Conservation (phyloP, 1,139 yeast genomes). For the Kodamaea plutei region DNA sequence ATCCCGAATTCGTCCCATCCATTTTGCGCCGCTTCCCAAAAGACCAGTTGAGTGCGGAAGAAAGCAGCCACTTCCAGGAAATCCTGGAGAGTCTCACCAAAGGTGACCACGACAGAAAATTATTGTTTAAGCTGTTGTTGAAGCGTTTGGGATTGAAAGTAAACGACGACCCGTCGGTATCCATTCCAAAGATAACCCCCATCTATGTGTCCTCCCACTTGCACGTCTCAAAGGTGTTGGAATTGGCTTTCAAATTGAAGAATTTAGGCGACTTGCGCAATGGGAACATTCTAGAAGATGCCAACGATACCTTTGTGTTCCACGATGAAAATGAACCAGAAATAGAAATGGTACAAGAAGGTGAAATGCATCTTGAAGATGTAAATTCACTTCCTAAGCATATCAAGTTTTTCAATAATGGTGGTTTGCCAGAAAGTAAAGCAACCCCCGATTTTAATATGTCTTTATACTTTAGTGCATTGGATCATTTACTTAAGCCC, state of each 20-base stretch:
- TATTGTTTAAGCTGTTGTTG: conserved; percentile 55
- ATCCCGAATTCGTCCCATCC: conserved; percentile 77
- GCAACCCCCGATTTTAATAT: conserved; percentile 74
- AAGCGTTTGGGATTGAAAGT: conserved; percentile 64
- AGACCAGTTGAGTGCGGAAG: conserved; percentile 8
- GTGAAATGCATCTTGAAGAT: conserved; percentile 32
- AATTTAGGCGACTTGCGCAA: conserved; percentile 41
- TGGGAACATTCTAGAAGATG: conserved; percentile 44
- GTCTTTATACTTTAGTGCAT: conserved; percentile 45
- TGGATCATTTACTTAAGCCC: conserved; percentile 30
- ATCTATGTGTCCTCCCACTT: conserved; percentile 39
- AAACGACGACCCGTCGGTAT: conserved; percentile 42
- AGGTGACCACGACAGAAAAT: conserved; percentile 45
- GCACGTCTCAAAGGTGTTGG: conserved; percentile 15
- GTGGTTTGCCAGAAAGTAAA: conserved; percentile 41
- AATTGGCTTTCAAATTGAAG: conserved; percentile 28
- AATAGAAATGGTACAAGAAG: conserved; percentile 18
- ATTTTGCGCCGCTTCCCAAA: conserved; percentile 34
- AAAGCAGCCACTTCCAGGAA: conserved; percentile 20
- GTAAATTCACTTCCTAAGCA: conserved; percentile 55
- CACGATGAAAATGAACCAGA: conserved; percentile 27
- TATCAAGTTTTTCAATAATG: conserved; percentile 40
- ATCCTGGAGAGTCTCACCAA: conserved; percentile 36
- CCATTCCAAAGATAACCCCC: conserved; percentile 72
- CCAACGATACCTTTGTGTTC: conserved; percentile 51